These are phyloP conservation scores for Phialemonium atrogriseum DNA, from an alignment of 2,329 filamentous ascomycete species.

Conservation along the genomic window DNA sequence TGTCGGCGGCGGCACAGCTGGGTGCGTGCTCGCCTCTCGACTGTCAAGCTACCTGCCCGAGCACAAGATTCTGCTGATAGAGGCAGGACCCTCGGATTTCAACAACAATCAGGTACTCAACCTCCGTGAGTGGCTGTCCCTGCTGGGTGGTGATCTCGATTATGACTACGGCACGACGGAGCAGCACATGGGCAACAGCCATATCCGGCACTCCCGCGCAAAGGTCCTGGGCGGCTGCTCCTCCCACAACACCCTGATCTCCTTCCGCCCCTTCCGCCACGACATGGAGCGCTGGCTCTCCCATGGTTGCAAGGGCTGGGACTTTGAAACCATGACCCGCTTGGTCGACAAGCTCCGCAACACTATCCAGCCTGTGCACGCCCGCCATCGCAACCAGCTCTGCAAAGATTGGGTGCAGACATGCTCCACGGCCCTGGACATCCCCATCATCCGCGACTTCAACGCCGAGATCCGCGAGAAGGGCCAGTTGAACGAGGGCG, in stretches of 20 bases:
- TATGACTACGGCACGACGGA: slow-evolving; percentile 87
- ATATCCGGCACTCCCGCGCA: slow-evolving; percentile 85
- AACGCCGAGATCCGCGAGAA: slow-evolving; percentile 72
- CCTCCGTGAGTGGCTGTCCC: slow-evolving; percentile 76
- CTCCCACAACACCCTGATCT: slow-evolving; percentile 89
- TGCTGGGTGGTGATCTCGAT: slow-evolving; percentile 81
- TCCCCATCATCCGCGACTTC: slow-evolving; percentile 78
- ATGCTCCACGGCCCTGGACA: slow-evolving; percentile 69
- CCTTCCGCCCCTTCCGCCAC: slow-evolving; percentile 84
- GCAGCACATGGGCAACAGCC: slow-evolving; percentile 82
- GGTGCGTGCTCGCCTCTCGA: slow-evolving; percentile 76
- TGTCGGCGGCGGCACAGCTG: too few species aligned
- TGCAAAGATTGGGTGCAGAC: slow-evolving; percentile 85
- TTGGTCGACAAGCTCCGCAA: slow-evolving; percentile 78
- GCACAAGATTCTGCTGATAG: slow-evolving; percentile 74
- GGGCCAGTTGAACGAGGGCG: slow-evolving; percentile 64
- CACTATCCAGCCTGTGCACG: slow-evolving; percentile 83
- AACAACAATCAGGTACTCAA: slow-evolving; percentile 81
- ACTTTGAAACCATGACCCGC: slow-evolving; percentile 75
- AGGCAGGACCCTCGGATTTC: slow-evolving; percentile 83
- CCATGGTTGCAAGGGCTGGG: slow-evolving; percentile 77
- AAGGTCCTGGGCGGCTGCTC: slow-evolving; percentile 91
- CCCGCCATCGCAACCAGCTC: slow-evolving; percentile 78
- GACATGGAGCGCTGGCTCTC: slow-evolving; percentile 79
- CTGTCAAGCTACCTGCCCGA: slow-evolving; percentile 76